phyloP scores from a whole-genome alignment of 1,284 basidiomycete genomes.

The Puccinia polysora region DNA sequence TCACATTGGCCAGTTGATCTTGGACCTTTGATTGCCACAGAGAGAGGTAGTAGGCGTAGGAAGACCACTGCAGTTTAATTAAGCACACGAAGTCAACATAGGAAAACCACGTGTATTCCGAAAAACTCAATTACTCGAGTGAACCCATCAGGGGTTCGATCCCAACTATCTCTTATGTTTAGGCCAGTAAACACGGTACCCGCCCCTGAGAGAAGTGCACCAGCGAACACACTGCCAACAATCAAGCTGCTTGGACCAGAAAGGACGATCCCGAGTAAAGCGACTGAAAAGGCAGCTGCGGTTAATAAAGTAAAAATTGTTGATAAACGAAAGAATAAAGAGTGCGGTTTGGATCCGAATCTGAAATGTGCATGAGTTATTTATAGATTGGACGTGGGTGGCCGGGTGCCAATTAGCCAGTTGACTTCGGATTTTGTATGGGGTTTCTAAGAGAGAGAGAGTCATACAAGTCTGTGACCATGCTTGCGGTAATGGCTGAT shows the following conservation, averaged over 20 bases:
- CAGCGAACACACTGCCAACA: constrained; percentile 17
- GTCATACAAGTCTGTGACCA: constrained; percentile 39
- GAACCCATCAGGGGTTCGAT: constrained; percentile 36
- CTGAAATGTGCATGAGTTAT: constrained; percentile 7
- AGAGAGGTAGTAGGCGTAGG: constrained; percentile 38
- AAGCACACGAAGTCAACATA: neutral
- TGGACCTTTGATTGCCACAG: constrained; percentile 44
- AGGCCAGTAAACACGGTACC: constrained; percentile 31
- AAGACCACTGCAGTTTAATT: constrained; percentile 26
- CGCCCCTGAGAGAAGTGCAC: constrained; percentile 19
- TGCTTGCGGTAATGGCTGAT: constrained; percentile 27
- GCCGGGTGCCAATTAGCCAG: neutral
- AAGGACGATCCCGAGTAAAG: constrained; percentile 1
- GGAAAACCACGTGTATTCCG: neutral
- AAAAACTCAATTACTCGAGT: constrained; percentile 19
- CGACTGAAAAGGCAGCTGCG: constrained; percentile 33
- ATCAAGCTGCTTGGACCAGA: constrained; percentile 4
- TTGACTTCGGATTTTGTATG: neutral
- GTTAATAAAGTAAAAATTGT: constrained; percentile 24
- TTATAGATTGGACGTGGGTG: neutral
- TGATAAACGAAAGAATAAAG: constrained; percentile 30
- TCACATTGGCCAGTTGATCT: constrained; percentile 39
- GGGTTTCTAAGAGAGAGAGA: neutral
- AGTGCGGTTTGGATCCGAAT: constrained; percentile 27
- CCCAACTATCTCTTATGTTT: constrained; percentile 38